Base-by-base conservation (phyloP, 2,329 filamentous ascomycete genomes). In the Ascochyta rabiei region DNA sequence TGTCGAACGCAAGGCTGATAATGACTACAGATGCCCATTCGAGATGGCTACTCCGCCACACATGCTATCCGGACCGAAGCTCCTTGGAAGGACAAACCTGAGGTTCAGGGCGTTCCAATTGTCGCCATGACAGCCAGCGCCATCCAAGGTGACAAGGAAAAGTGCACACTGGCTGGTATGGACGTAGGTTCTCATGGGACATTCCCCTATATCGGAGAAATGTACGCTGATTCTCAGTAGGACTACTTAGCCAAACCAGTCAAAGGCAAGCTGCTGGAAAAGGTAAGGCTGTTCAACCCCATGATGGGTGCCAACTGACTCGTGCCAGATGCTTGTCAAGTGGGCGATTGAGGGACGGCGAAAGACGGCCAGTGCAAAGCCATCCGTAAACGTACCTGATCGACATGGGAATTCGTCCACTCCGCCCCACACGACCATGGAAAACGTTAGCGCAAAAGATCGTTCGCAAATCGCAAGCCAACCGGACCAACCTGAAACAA, bases 91-190 rank as follows among this genome's bases (percentile, higher is more conserved):
- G 66, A 77, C 2, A 81, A 83, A 47, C 79, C 85, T 2, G 73
- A 75, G 16, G 71, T 84, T 4, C 79, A 81, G 49, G 79, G 86
- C 38, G 86, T 90, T 5, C 89, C 89, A 0, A 90, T 92, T 45
- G 86, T 92, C 33, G 89, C 89, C n/a, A 90, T 92, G 87, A 92
- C 89, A 0, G 89, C 89, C 4, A 89, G 86, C 4, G 89, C 89
- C 0, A 91, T 91, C 35, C 87, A 90, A 68, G 89, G 89, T 4
- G 89, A 92, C 65, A 80, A 83, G 43, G 89, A 91, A 69, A 91
- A 90, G 68, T 91, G 89, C 68, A 83, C 84, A 56, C 82, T 81
- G 57, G 87, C 88, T 8, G 89, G 89, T 28, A 91, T 91, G 89
- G 88, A 91, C 59, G 71, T 73, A 50, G 71, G 69, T 67, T n/a